Evolutionary conservation across 495 filamentous ascomycete genomes (phyloP).

Genomic region (Jackrogersella multiformis): DNA sequence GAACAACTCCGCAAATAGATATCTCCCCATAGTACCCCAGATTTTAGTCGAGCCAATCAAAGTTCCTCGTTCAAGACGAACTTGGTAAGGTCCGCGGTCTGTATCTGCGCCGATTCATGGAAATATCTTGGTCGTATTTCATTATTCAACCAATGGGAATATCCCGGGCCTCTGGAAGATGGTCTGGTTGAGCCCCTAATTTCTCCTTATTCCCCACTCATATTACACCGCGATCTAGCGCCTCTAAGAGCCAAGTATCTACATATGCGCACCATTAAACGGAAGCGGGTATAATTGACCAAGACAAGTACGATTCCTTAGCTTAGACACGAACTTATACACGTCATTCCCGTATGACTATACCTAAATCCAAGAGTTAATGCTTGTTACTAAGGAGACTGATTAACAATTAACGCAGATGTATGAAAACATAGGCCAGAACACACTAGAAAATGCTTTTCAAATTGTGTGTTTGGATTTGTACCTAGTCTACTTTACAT

Average conservation of each 20-base stretch:
- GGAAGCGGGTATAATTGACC: neutral
- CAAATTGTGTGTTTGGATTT: too few species aligned
- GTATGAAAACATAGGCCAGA: too few species aligned
- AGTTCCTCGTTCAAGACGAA: constrained; percentile 2
- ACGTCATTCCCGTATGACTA: neutral
- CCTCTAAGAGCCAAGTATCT: constrained; percentile 21
- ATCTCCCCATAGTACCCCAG: constrained; percentile 32
- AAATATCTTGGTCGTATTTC: constrained; percentile 27
- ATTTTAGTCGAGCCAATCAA: constrained; percentile 39
- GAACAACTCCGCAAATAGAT: constrained; percentile 29
- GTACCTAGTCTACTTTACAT: too few species aligned
- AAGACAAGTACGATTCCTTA: neutral
- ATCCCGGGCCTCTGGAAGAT: neutral
- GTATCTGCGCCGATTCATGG: constrained; percentile 36
- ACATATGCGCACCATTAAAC: constrained; percentile 31
- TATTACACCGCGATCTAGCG: neutral
- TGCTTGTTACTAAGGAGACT: too few species aligned
- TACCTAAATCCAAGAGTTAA: too few species aligned
- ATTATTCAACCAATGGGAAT: neutral
- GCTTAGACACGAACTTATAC: neutral
- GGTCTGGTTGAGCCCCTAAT: neutral
- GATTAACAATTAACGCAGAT: too few species aligned
- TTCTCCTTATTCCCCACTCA: constrained; percentile 12
- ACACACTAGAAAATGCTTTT: too few species aligned
- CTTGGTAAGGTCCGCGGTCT: constrained; percentile 19